Percentiles rank a stretch among this genome's conserved stretches.
These are phyloP conservation scores for Lagenaria siceraria DNA, from an alignment of 306 rosid species.

Conservation along the genomic window DNA sequence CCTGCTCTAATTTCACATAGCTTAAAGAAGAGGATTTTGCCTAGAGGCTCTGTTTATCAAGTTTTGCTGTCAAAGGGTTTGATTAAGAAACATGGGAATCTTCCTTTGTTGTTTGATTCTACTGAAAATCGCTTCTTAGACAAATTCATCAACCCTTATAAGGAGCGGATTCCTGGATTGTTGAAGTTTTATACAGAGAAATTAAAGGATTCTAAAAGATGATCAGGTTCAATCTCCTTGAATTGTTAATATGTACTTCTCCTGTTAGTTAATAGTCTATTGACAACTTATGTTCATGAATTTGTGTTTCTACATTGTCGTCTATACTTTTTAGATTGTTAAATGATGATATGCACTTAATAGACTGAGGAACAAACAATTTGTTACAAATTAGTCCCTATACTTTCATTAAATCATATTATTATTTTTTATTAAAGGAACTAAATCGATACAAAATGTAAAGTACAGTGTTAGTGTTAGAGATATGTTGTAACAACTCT, in stretches of 20 bases:
- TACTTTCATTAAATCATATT: too few relatives aligned
- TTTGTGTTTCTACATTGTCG: too few relatives aligned
- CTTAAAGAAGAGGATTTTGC: slow-evolving; percentile 31
- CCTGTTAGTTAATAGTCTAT: neutral
- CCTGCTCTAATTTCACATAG: slow-evolving; percentile 6
- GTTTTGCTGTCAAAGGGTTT: slow-evolving; percentile 23
- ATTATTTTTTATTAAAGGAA: too few relatives aligned
- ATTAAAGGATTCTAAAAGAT: neutral
- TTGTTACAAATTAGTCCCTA: too few relatives aligned
- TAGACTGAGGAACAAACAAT: too few relatives aligned
- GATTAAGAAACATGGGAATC: neutral
- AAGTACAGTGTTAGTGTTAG: too few relatives aligned
- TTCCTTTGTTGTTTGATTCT: neutral
- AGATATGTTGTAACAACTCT: too few relatives aligned
- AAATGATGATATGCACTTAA: too few relatives aligned
- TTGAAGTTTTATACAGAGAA: slow-evolving; percentile 18
- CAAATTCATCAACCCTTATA: slow-evolving; percentile 10
- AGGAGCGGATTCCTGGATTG: slow-evolving; percentile 11
- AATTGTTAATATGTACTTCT: too few relatives aligned
- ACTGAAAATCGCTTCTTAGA: slow-evolving; percentile 6
- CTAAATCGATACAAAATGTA: too few relatives aligned
- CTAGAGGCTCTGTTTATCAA: slow-evolving; percentile 22
- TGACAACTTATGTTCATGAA: too few relatives aligned
- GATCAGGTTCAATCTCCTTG: neutral
- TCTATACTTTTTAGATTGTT: too few relatives aligned